Percentiles rank a stretch among this genome's conserved stretches.
Conservation (phyloP, 2,329 filamentous ascomycete genomes). For the Microsporum canis region DNA sequence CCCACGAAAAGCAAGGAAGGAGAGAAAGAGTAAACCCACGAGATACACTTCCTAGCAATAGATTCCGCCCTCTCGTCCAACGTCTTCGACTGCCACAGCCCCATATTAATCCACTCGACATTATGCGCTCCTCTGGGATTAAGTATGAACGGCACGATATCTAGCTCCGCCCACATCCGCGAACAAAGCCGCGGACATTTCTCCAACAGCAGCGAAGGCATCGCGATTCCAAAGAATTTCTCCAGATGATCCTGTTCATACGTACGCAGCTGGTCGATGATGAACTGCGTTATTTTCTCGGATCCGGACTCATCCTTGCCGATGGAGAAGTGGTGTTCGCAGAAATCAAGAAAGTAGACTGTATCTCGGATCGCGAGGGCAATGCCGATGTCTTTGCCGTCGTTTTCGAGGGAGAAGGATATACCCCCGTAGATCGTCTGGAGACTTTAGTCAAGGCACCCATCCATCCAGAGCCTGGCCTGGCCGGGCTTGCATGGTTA, state of each 20-base stretch:
- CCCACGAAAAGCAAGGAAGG: not conserved
- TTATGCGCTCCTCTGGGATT: conserved; percentile 23
- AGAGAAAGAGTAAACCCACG: conserved; percentile 39
- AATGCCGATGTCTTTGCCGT: conserved; percentile 43
- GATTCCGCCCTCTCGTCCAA: conserved; percentile 74
- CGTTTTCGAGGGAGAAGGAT: conserved; percentile 21
- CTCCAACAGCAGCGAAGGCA: conserved; percentile 49
- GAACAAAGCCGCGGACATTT: conserved; percentile 56
- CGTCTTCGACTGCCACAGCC: conserved; percentile 44
- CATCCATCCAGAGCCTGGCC: too few relatives aligned
- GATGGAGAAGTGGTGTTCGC: conserved; percentile 47
- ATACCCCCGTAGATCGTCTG: conserved; percentile 35
- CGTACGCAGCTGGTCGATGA: conserved; percentile 45
- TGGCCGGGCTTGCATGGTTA: not conserved
- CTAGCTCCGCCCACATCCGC: conserved; percentile 62
- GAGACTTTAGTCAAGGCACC: not conserved
- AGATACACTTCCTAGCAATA: conserved; percentile 66
- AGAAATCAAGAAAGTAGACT: conserved; percentile 63
- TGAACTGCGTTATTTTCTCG: conserved; percentile 46
- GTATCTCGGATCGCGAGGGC: conserved; percentile 62
- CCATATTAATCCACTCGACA: conserved; percentile 18
- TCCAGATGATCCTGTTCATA: conserved; percentile 56
- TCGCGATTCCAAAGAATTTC: conserved; percentile 65
- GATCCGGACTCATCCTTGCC: conserved; percentile 27
- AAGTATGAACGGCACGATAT: conserved; percentile 62